These are phyloP conservation scores for Monilinia fructicola DNA, from an alignment of 2,329 filamentous ascomycete genomes.

Conservation along the genomic window DNA sequence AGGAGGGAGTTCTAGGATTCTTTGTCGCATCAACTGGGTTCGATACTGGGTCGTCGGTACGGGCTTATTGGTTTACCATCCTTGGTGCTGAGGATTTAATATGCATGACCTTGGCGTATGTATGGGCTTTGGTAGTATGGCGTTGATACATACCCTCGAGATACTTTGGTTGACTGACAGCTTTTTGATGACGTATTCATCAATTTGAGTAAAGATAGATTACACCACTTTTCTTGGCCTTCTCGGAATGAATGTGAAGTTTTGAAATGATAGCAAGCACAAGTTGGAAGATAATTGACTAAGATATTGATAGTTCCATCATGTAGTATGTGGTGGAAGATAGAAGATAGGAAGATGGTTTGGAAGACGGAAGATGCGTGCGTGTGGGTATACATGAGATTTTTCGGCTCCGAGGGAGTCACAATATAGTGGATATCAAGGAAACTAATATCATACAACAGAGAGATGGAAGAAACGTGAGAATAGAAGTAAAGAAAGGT, in stretches of 20 bases:
- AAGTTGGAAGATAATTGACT: too few species aligned
- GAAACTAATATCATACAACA: too few species aligned
- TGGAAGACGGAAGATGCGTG: too few species aligned
- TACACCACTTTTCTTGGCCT: not conserved
- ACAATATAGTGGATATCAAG: too few species aligned
- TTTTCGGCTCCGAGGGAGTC: too few species aligned
- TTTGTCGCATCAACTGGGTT: not conserved
- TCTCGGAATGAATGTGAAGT: not conserved
- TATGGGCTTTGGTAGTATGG: constrained; percentile 1
- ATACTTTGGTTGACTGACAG: not conserved
- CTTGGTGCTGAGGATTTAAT: not conserved
- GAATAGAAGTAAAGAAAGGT: too few species aligned
- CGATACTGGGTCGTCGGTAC: not conserved
- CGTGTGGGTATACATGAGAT: too few species aligned
- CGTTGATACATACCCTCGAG: constrained; percentile 13
- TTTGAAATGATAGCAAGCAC: not conserved
- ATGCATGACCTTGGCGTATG: constrained; percentile 13
- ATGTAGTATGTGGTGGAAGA: too few species aligned
- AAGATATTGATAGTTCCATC: too few species aligned
- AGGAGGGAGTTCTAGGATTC: constrained; percentile 21
- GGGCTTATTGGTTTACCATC: not conserved
- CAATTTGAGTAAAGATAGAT: not conserved
- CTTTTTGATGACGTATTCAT: not conserved
- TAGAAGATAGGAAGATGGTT: too few species aligned
- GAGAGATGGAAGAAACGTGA: too few species aligned